Conservation (phyloP, 2,329 filamentous ascomycete species). For the Fusarium succisae region DNA sequence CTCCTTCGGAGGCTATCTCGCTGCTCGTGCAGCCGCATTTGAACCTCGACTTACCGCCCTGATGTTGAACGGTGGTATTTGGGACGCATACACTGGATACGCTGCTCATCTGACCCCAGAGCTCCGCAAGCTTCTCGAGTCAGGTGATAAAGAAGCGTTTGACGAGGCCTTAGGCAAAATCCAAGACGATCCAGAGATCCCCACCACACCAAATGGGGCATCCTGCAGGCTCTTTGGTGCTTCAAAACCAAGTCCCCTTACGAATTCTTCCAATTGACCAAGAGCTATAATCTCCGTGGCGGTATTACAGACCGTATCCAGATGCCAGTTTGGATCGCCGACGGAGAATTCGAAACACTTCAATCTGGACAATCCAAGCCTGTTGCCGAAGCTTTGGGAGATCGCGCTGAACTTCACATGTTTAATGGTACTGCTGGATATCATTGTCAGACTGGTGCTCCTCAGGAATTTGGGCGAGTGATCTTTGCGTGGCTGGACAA, state of each 20-base stretch:
- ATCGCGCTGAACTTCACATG: not conserved
- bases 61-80: conserved; percentile 15
- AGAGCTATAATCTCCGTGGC: conserved; percentile 25
- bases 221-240: conserved; percentile 47
- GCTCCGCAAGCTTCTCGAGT: not conserved
- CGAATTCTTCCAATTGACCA: conserved; percentile 34
- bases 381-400: not conserved
- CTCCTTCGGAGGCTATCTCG: conserved; percentile 27
- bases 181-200: not conserved
- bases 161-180: conserved; percentile 11
- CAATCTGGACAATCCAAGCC: conserved; percentile 11
- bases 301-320: conserved; percentile 22
- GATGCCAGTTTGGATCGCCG: conserved; percentile 37
- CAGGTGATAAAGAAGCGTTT: conserved; percentile 24
- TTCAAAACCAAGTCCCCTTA: conserved; percentile 45
- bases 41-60: conserved; percentile 10
- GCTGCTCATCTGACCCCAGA: not conserved
- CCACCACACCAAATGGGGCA: conserved; percentile 42
- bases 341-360: conserved; percentile 32
- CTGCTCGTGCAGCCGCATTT: conserved; percentile 23
- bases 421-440: conserved; percentile 20
- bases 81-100: conserved; percentile 26
- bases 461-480: not conserved
- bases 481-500: conserved; percentile 21
- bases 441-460: conserved; percentile 19